Base-by-base conservation (phyloP, 75 land plant genomes). In the Gnetum montanum region DNA sequence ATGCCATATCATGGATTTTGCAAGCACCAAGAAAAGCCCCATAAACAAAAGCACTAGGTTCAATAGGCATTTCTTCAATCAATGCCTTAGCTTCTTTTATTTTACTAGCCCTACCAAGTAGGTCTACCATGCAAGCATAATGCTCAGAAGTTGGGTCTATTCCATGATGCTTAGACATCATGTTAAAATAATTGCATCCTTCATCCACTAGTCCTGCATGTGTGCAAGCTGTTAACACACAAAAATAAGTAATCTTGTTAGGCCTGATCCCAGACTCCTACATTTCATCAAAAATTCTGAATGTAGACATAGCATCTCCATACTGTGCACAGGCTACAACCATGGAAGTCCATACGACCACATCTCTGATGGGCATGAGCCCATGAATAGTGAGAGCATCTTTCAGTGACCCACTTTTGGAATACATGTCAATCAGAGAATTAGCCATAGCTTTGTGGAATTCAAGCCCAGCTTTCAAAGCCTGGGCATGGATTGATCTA, bases 291-390 rank as follows among this genome's bases (percentile, higher is more conserved):
- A 87, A 80, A 43, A 68, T 44, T 23, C 49, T 63, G 47, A 80
- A 68, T 0, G 64, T 77, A 8, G 44, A 59, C 4, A 37, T 20
- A 4, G 70, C 72, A 27, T 79, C 70, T 2, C 72, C 71, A 59
- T 78, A 77, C 43, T 82, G 83, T 7, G 83, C 80, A 43, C 62
- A 83, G 0, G 77, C 87, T 33, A 66, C 70, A 43, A 86, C 35
- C 64, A 83, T 73, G 15, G 86, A 34, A 58, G 79, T 83, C 91
- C 91, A 86, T 52, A 79, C 60, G 3, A 86, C 87, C 11, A 83
- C 64, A 49, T 83, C 80, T 48, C 61, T 69, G 12, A 46, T 52
- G 0, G 30, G 43, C 44, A 79, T 66, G 18, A 62, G 70, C 12
- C 59, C 54, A 57, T 83, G 80, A 33, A 79, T 56, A 35, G 22